Conservation (phyloP, 805 yeast species). For the Candida krabiensis region DNA sequence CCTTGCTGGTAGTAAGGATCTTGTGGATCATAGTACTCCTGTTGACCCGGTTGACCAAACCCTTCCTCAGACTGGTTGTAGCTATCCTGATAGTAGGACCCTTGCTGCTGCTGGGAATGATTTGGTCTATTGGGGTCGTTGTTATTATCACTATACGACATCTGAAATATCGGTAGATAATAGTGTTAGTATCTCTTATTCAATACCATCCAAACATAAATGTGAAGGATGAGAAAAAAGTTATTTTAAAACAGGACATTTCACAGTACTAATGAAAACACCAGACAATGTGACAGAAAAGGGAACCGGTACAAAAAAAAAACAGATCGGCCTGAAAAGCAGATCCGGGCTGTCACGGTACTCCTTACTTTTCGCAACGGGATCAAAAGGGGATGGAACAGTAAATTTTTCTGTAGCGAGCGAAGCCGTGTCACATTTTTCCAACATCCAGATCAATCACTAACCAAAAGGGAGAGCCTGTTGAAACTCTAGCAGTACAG, state of each 20-base stretch:
- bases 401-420: background rate
- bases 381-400: background rate
- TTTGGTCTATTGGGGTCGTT: conserved; percentile 41
- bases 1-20: conserved; percentile 41
- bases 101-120: conserved; percentile 16
- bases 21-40: conserved; percentile 30
- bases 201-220: too few relatives aligned
- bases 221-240: conserved; percentile 9
- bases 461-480: background rate
- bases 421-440: too few relatives aligned
- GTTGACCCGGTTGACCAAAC: conserved; percentile 26
- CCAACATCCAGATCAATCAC: too few relatives aligned
- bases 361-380: too few relatives aligned
- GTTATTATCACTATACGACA: conserved; percentile 60
- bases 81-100: conserved; percentile 29
- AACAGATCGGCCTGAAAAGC: conserved; percentile 1
- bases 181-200: too few relatives aligned
- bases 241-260: too few relatives aligned
- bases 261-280: background rate
- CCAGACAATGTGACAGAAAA: conserved; percentile 1
- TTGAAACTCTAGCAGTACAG: background rate
- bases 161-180: conserved; percentile 31
- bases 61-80: conserved; percentile 26
- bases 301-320: conserved; percentile 2
- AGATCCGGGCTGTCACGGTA: background rate